phyloP scores from a whole-genome alignment of 2,329 filamentous ascomycete genomes.

The Diatrype stigma region DNA sequence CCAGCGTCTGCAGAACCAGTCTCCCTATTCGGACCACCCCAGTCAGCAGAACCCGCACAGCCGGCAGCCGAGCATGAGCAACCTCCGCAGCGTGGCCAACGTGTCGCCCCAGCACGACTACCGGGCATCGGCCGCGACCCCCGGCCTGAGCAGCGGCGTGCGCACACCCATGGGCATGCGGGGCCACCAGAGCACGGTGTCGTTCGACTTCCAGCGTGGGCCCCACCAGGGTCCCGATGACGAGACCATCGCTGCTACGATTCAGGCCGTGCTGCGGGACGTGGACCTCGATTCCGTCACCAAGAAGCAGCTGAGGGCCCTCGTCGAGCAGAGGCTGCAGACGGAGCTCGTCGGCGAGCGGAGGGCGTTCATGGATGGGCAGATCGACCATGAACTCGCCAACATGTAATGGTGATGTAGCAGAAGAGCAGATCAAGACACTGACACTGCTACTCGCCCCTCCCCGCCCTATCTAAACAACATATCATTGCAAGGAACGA shows the following conservation, averaged over 20 bases:
- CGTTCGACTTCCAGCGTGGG: conserved; percentile 59
- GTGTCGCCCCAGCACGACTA: conserved; percentile 39
- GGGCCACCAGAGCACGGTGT: conserved; percentile 46
- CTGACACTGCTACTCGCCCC: too few relatives aligned
- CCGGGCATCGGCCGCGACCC: conserved; percentile 40
- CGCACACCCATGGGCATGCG: conserved; percentile 40
- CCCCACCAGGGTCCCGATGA: conserved; percentile 70
- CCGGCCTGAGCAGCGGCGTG: conserved; percentile 45
- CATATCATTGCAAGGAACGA: too few relatives aligned
- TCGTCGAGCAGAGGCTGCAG: conserved; percentile 91
- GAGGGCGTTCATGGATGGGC: conserved; percentile 81
- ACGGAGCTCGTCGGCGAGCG: conserved; percentile 83
- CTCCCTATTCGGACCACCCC: conserved; percentile 55
- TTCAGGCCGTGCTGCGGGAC: conserved; percentile 76
- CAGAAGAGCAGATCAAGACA: too few relatives aligned
- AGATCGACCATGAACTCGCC: conserved; percentile 90
- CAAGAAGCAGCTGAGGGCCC: conserved; percentile 90
- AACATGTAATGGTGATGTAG: conserved; percentile 73
- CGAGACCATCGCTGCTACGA: conserved; percentile 74
- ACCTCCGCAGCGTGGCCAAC: conserved; percentile 46
- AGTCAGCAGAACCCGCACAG: conserved; percentile 39
- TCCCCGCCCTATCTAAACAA: too few relatives aligned
- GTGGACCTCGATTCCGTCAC: conserved; percentile 96
- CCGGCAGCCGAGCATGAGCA: conserved; percentile 55
- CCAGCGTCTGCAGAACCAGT: conserved; percentile 40